Percentiles rank a stretch among this genome's conserved stretches.
Conservation (phyloP, 2,329 filamentous ascomycete species). For the Cordyceps pruinosa region DNA sequence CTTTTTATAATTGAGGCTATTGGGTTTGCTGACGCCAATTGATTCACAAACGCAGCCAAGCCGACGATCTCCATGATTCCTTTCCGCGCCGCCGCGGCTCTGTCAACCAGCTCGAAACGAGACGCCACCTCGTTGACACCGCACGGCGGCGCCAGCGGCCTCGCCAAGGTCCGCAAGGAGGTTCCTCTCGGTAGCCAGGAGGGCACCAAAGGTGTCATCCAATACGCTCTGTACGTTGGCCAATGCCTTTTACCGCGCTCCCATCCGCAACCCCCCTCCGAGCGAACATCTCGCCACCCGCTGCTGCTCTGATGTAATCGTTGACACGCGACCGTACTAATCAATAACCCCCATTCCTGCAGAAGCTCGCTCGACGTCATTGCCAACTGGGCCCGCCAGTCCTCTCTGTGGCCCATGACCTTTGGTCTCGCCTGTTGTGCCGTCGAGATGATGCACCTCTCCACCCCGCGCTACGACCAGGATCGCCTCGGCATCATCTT, state of each 20-base stretch:
- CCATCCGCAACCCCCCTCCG: neutral
- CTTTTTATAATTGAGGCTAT: neutral
- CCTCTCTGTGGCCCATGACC: conserved; percentile 82
- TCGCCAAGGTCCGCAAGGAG: conserved; percentile 57
- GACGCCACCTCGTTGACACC: conserved; percentile 53
- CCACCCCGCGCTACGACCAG: conserved; percentile 82
- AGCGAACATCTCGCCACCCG: neutral
- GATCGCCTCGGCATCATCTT: conserved; percentile 87
- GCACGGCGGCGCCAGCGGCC: conserved; percentile 45
- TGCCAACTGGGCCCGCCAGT: conserved; percentile 77
- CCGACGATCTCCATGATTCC: conserved; percentile 57
- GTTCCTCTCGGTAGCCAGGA: conserved; percentile 74
- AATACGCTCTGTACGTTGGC: conserved; percentile 74
- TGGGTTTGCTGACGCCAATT: conserved; percentile 1
- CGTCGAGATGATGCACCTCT: conserved; percentile 89
- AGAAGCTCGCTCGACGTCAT: conserved; percentile 74
- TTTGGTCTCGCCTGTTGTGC: conserved; percentile 86
- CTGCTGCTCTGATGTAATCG: neutral
- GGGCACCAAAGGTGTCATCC: conserved; percentile 68
- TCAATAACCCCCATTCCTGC: conserved; percentile 3
- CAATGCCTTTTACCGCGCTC: neutral
- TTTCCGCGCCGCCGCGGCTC: conserved; percentile 55
- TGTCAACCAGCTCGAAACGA: conserved; percentile 58
- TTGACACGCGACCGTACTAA: neutral
- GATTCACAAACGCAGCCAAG: conserved; percentile 48